Conservation (phyloP, 129 eudicot genomes). For the Saussurea involucrata region DNA sequence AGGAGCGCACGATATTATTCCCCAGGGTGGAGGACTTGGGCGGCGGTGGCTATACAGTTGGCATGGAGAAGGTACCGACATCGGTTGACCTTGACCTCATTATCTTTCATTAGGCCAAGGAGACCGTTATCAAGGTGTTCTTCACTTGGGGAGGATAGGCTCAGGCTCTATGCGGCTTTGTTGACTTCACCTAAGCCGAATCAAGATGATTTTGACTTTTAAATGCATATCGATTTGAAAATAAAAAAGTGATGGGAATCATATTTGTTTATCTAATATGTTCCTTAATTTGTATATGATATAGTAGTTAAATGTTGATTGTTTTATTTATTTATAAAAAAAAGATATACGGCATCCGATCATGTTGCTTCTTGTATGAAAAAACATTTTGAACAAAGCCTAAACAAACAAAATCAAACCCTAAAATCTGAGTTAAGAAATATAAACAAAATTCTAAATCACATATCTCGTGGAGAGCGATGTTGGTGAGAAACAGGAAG, state of each 20-base stretch:
- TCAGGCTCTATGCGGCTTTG: conserved; percentile 86
- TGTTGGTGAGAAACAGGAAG: no score
- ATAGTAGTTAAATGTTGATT: neutral
- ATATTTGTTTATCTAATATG: neutral
- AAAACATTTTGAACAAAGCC: no score
- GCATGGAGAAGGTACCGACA: conserved; percentile 96
- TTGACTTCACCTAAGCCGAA: conserved; percentile 95
- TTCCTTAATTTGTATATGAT: no score
- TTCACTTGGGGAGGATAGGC: conserved; percentile 90
- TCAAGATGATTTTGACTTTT: conserved; percentile 93
- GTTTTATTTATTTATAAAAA: neutral
- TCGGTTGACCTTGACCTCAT: conserved; percentile 73
- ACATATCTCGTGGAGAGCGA: no score
- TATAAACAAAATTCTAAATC: no score
- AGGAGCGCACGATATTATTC: conserved; percentile 96
- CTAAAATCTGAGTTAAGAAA: no score
- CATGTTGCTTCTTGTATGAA: neutral
- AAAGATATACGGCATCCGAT: neutral
- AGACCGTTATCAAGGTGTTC: conserved; percentile 86
- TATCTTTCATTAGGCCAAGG: conserved; percentile 91
- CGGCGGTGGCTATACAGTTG: conserved; percentile 89
- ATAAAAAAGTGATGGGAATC: neutral
- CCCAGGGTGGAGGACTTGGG: conserved; percentile 99
- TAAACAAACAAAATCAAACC: no score
- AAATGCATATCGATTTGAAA: neutral